Base-by-base conservation (phyloP, 495 filamentous ascomycete genomes). In the Talaromyces ruber region DNA sequence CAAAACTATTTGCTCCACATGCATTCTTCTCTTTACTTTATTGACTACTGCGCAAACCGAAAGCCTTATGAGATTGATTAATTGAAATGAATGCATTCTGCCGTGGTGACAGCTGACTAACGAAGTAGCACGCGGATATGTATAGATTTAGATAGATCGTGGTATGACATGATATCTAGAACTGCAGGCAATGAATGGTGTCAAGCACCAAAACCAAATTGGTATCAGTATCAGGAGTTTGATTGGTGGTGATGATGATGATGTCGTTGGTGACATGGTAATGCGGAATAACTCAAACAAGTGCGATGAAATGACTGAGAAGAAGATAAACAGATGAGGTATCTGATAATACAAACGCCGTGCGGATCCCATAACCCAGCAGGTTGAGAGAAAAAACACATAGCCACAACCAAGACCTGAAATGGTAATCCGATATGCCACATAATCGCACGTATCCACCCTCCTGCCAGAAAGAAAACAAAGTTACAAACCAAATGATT, bases 291-390 rank as follows among this genome's bases (percentile, higher is more conserved):
- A 52, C 50, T 52, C 24, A 26, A 34, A 24, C 50, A 52, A 52
- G 50, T n/a, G 21, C n/a, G 9, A 54, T 28, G 51, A 54, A 6
- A 14, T 14, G 21, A n/a, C 14, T 21, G 21, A 26, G 28, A 54
- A 54, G 21, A 54, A 8, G 7, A 6, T 7, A 54, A 54, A 28
- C 51, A 54, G 51, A 54, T 54, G 51, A 54, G 51, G 51, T 54
- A 54, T 54, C 51, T 54, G 51, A 54, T 51, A 28, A 54, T 26
- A 54, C 51, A 54, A 54, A 54, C 51, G 51, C 51, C 51, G 26
- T 54, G 6, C 18, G 51, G 51, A 54, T 54, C 51, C 51, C 51
- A 54, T 54, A 54, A 54, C 51, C 51, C 51, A 54, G 51, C 51
- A 25, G 51, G 26, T 54, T 54, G 26, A 54, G 26, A 11, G 28